phyloP scores from a whole-genome alignment of 805 yeast species.

The Ogataea saltuana region DNA sequence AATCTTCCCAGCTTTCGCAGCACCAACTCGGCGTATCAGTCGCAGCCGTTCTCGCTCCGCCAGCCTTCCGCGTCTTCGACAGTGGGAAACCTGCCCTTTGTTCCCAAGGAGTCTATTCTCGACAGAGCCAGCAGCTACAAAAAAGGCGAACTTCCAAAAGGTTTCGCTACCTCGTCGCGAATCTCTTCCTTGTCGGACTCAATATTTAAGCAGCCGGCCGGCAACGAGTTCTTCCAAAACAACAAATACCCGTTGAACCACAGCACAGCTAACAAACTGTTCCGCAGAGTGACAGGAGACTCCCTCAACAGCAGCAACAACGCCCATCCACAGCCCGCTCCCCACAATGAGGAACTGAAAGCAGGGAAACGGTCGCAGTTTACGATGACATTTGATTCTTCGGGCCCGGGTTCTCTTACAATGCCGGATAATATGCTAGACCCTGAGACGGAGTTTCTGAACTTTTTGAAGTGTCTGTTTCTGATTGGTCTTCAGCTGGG shows the following conservation, averaged over 20 bases:
- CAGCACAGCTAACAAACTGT: constrained; percentile 7
- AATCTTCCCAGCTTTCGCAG: constrained; percentile 22
- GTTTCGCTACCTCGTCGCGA: constrained; percentile 16
- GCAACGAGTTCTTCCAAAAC: constrained; percentile 2
- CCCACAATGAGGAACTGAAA: neutral
- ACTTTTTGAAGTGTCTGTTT: constrained; percentile 25
- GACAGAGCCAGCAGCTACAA: constrained; percentile 2
- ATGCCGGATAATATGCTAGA: constrained; percentile 14
- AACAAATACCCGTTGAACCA: constrained; percentile 7
- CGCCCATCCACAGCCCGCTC: neutral
- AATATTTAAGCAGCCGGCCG: constrained; percentile 2
- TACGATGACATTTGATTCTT: constrained; percentile 2
- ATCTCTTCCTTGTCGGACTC: constrained; percentile 12
- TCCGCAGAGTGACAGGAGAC: constrained; percentile 5
- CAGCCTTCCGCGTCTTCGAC: constrained; percentile 16
- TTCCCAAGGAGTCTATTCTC: constrained; percentile 19
- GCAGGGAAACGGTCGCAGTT: constrained; percentile 3
- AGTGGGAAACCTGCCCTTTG: constrained; percentile 20
- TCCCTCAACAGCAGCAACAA: neutral
- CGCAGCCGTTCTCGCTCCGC: constrained; percentile 9
- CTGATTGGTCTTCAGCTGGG: constrained; percentile 23
- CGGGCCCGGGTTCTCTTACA: constrained; percentile 6
- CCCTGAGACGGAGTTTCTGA: constrained; percentile 28
- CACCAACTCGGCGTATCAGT: constrained; percentile 11
- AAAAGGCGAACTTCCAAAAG: neutral